Evolutionary conservation across 345 rosid genomes (phyloP), one percentile per base, ranked within the genome.

Genomic region (Xanthoceras sorbifolium): DNA sequence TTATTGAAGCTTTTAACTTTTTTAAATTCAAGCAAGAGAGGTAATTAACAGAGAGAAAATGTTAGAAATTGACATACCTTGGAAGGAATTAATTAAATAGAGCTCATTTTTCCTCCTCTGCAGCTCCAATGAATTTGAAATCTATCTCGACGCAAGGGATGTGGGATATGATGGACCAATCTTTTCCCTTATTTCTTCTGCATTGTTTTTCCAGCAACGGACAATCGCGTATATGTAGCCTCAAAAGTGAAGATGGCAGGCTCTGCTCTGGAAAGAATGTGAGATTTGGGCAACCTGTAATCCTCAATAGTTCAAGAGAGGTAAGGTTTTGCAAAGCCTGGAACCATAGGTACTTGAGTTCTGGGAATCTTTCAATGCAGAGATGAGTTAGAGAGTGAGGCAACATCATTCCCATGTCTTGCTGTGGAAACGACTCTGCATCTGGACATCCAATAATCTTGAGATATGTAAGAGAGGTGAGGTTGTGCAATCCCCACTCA

Each of bases 401-500:
- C 67, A 82, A 50, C 70, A 66, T 65, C 77, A 71, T 74, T 25
- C 69, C 65, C 25, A 26, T 74, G 23, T 71, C 84, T 20, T 77
- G 77, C 7, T 70, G 50, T 1, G 75, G 79, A 67, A 75, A 82
- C 5, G 76, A 66, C 15, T 38, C 54, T 36, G 52, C 66, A 31
- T 78, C 28, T 4, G 79, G 38, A 7, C 59, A 70, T 66, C 75
- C 76, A 3, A 52, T 23, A 12, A 82, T 71, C 12, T 20, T 1
- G 7, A 75, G 73, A 2, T 9, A 4, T 22, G 14, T 26, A 26
- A 71, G 82, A 44, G 66, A 75, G 17, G 60, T 55, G 36, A 82
- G 67, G 9, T 34, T 78, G 63, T 78, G 59, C 57, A 75, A 69
- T 2, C 79, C 81, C 82, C 82, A 78, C 12, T 54, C 42, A 9